phyloP scores from a whole-genome alignment of 2,329 filamentous ascomycete species.

The Apiospora koreana region DNA sequence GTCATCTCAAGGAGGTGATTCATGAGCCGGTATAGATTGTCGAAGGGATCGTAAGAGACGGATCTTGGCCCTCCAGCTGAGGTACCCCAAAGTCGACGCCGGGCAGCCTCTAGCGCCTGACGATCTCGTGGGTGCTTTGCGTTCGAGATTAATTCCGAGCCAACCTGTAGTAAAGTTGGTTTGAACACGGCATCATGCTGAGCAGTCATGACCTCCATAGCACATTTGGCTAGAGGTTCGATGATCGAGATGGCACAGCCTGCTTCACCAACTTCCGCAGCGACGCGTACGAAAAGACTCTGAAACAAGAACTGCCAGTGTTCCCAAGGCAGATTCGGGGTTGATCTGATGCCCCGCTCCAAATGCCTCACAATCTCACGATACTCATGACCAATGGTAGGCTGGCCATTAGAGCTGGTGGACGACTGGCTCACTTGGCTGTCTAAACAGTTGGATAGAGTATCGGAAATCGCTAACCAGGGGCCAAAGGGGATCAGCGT shows the following conservation, averaged over 20 bases:
- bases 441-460: conserved; percentile 45
- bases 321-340: conserved; percentile 47
- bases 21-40: conserved; percentile 64
- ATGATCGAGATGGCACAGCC: conserved; percentile 67
- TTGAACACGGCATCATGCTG: conserved; percentile 21
- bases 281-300: conserved; percentile 56
- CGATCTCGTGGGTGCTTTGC: conserved; percentile 60
- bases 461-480: conserved; percentile 53
- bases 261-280: conserved; percentile 65
- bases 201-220: conserved; percentile 41
- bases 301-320: conserved; percentile 59
- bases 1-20: conserved; percentile 51
- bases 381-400: conserved; percentile 66
- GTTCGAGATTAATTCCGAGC: conserved; percentile 44
- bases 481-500: conserved; percentile 47
- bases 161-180: conserved; percentile 34
- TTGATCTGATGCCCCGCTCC: conserved; percentile 56
- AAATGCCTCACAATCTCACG: conserved; percentile 70
- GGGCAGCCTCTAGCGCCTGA: conserved; percentile 65
- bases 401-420: conserved; percentile 40
- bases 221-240: conserved; percentile 66
- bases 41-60: conserved; percentile 61
- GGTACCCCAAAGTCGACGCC: conserved; percentile 67
- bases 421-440: conserved; percentile 38
- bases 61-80: conserved; percentile 40